Percentiles rank a stretch among this genome's conserved stretches.
These are phyloP conservation scores for Citrus mangshanensis DNA, from an alignment of 345 rosid species.

Conservation along the genomic window DNA sequence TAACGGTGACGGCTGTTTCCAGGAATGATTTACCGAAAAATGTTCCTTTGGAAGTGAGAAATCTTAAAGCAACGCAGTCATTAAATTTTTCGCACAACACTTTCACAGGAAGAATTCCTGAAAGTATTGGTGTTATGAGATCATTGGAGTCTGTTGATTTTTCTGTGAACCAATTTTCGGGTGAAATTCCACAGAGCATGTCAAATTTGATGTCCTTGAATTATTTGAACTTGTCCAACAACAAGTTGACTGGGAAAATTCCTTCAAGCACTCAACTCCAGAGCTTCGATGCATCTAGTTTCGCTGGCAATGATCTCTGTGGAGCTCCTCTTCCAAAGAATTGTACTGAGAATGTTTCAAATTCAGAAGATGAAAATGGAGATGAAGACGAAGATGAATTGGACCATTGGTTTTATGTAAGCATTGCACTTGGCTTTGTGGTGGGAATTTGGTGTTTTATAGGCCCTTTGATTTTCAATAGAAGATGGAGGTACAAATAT, in stretches of 20 bases:
- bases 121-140: no score
- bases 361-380: neutral
- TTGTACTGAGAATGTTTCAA: neutral
- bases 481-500: no score
- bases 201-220: neutral
- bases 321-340: neutral
- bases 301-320: neutral
- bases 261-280: neutral
- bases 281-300: neutral
- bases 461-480: no score
- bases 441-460: no score
- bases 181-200: conserved; percentile 2
- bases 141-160: no score
- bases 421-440: no score
- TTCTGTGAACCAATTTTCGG: neutral
- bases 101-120: no score
- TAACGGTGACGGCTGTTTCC: no score
- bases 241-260: neutral
- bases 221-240: neutral
- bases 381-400: neutral
- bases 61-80: no score
- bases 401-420: neutral
- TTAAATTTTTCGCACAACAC: no score
- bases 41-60: no score
- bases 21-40: no score